Percentiles rank a stretch among this genome's conserved stretches.
Conservation (phyloP, 257 asterid genomes). For the Cruciata laevipes region DNA sequence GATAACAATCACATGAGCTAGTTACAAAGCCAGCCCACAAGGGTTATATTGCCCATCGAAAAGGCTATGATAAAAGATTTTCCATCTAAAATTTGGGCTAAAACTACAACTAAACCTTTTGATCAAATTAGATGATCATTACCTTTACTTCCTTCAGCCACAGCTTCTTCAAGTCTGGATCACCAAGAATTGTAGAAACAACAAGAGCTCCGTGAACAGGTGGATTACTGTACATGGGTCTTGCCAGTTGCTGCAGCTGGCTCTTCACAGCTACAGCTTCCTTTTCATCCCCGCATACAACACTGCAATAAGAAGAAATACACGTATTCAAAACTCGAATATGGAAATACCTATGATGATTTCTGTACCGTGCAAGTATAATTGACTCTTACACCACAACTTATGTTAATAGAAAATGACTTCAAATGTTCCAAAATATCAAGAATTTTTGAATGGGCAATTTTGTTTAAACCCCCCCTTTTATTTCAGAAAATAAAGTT, state of each 20-base stretch:
- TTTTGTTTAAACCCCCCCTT: not conserved
- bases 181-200: constrained; percentile 77
- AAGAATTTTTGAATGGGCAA: not conserved
- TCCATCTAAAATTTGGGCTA: not conserved
- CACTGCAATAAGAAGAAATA: constrained; percentile 31
- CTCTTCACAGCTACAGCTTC: constrained; percentile 95
- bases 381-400: not conserved
- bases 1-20: not conserved
- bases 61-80: not conserved
- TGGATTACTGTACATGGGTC: constrained; percentile 99
- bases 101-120: not conserved
- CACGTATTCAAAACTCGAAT: not conserved
- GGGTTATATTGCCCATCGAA: not conserved
- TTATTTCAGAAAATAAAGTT: not conserved
- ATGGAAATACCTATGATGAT: not conserved
- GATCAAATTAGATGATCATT: constrained; percentile 14
- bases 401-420: not conserved
- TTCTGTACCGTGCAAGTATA: too few relatives aligned
- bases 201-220: constrained; percentile 90
- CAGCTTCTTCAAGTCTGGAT: constrained; percentile 64
- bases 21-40: not conserved
- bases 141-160: constrained; percentile 99
- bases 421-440: not conserved
- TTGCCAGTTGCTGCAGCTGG: constrained; percentile 94
- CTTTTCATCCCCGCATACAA: constrained; percentile 87